Base-by-base conservation (phyloP, 257 asterid genomes). In the Solanum okadae region DNA sequence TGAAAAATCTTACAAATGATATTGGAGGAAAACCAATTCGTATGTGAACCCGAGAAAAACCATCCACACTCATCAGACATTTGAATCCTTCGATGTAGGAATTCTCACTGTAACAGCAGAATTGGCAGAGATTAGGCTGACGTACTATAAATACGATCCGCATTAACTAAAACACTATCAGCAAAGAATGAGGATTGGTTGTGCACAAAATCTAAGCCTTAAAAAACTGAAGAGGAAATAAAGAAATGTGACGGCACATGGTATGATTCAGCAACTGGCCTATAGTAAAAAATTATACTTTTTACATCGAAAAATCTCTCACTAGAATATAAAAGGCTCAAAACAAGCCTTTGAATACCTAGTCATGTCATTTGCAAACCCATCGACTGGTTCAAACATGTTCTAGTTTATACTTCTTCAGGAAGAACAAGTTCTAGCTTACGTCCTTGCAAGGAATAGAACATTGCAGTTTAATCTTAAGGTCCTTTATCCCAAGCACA, bases 1-100 rank as follows among this genome's bases (percentile, higher is more conserved):
- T 77, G 23, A 29, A 82, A 68, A 65, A 67, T 52, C 90, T 76
- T 91, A 96, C 98, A 95, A 95, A 92, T n/a, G 91, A 91, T 83
- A 95, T 65, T 79, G 96, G 96, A 90, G 98, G 99, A 89, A 93
- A 92, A 79, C 94, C 95, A 81, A 27, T 78, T 88, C 23, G 91
- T 72, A 93, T 91, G 89, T 59, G 94, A 90, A 73, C 76, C 86
- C 94, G 93, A 22, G 98, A 93, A 89, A 95, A 95, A 16, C 98
- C 99, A 87, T 93, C 89, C 37, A 87, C 83, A 83, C 93, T 91
- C 91, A 91, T 91, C 77, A 96, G 93, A 92, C 99, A 96, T 83
- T 88, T 89, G 90, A 92, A 96, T 71, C 99, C 98, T 70, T 90
- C 68, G 89, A 95, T 92, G 40, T 56, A 68, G 78, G 93, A 89